These are phyloP conservation scores for Oryza punctata DNA, from an alignment of 176 grass and related monocot species.

Conservation along the genomic window DNA sequence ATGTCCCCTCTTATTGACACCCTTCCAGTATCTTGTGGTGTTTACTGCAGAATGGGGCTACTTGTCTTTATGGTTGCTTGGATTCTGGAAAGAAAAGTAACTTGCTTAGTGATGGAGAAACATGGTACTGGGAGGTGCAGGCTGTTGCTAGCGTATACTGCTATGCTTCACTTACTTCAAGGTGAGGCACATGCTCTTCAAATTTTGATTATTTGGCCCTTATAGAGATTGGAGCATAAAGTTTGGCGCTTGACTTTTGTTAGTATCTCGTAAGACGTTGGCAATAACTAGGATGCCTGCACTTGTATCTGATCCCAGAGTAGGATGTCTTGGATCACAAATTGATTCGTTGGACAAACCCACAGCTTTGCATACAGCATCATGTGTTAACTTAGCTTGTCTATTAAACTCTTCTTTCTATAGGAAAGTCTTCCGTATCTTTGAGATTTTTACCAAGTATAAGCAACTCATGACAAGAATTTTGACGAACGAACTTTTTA, in stretches of 20 bases:
- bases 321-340: slow-evolving; percentile 28
- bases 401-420: not conserved
- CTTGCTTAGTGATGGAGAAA: slow-evolving; percentile 47
- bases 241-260: slow-evolving; percentile 32
- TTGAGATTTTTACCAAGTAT: not conserved
- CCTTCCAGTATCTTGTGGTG: slow-evolving; percentile 34
- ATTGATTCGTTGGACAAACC: not conserved
- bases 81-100: slow-evolving; percentile 46
- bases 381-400: not conserved
- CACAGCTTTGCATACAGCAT: slow-evolving; percentile 8
- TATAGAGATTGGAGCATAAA: slow-evolving; percentile 6
- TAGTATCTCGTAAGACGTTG: slow-evolving; percentile 8
- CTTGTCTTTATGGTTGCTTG: slow-evolving; percentile 49
- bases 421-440: not conserved
- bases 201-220: slow-evolving; percentile 23
- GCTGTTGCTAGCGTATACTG: not conserved
- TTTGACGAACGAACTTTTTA: not conserved
- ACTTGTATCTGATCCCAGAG: slow-evolving; percentile 22
- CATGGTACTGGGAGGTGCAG: not conserved
- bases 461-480: not conserved
- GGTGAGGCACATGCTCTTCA: slow-evolving; percentile 45
- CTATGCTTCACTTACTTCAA: slow-evolving; percentile 31
- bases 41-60: slow-evolving; percentile 30
- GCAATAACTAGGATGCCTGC: slow-evolving; percentile 41
- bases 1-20: slow-evolving; percentile 46